A percentile compares a stretch with the other conserved stretches of the same genome.
These are phyloP conservation scores for Avena atlantica DNA, from an alignment of 176 grass and related monocot species.

Conservation along the genomic window DNA sequence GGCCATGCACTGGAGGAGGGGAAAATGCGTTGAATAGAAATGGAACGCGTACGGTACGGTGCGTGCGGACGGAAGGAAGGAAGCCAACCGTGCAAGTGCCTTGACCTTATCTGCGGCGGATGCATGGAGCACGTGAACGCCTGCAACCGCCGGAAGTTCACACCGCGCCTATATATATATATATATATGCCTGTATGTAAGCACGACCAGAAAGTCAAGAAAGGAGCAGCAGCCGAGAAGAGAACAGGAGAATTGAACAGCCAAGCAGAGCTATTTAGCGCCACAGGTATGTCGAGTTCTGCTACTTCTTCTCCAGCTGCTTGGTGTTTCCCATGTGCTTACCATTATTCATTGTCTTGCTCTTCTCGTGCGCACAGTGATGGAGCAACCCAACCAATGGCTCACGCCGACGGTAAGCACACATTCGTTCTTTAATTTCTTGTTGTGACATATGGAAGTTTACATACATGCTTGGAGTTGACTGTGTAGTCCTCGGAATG, in stretches of 20 bases:
- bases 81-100: slow-evolving; percentile 32
- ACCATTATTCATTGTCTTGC: background rate
- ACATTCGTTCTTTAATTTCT: background rate
- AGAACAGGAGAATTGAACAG: background rate
- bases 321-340: background rate
- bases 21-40: slow-evolving; percentile 3
- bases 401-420: slow-evolving; percentile 39
- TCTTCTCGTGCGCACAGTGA: slow-evolving; percentile 17
- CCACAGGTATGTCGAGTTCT: background rate
- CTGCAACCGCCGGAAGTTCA: slow-evolving; percentile 40
- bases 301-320: background rate
- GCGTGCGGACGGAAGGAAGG: slow-evolving; percentile 17
- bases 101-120: slow-evolving; percentile 30
- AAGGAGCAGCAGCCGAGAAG: background rate
- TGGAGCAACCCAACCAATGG: slow-evolving; percentile 56
- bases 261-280: background rate
- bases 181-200: slow-evolving; percentile 28
- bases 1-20: background rate
- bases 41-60: slow-evolving; percentile 30
- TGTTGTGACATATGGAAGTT: background rate
- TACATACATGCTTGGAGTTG: background rate
- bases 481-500: background rate
- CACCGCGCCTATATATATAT: background rate
- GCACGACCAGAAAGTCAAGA: background rate
- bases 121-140: slow-evolving; percentile 41